These are phyloP conservation scores for Mrakia blollopis DNA, from an alignment of 768 basidiomycete species.

Conservation along the genomic window DNA sequence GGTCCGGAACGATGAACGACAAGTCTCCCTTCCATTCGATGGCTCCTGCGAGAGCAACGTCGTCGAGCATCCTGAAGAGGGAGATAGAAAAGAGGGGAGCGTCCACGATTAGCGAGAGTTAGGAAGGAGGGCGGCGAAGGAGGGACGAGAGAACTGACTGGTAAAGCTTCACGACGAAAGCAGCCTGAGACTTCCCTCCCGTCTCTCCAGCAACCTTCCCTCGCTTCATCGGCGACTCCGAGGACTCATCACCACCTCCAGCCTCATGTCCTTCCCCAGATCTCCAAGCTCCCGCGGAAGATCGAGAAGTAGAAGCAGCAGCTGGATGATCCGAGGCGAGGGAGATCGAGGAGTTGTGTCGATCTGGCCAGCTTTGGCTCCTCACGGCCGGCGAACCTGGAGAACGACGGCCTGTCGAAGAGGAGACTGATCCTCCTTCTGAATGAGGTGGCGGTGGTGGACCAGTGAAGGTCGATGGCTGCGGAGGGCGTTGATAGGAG, in stretches of 20 bases:
- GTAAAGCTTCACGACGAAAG: constrained; percentile 4
- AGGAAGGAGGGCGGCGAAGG: neutral
- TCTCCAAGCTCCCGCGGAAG: neutral
- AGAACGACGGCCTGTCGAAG: neutral
- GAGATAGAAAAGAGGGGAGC: neutral
- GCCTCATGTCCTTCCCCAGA: neutral
- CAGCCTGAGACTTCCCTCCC: constrained; percentile 13
- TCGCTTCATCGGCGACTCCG: neutral
- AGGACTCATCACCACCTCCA: too few species aligned
- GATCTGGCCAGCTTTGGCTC: neutral
- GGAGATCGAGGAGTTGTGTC: neutral
- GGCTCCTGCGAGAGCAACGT: neutral
- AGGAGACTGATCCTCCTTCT: neutral
- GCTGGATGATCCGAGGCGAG: neutral
- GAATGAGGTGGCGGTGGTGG: neutral
- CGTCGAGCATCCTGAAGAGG: constrained; percentile 6
- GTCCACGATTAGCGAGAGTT: neutral
- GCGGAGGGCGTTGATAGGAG: neutral
- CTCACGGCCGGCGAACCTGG: neutral
- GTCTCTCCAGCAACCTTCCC: neutral
- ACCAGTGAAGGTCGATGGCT: neutral
- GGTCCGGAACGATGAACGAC: constrained; percentile 7
- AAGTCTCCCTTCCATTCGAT: constrained; percentile 1
- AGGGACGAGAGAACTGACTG: neutral
- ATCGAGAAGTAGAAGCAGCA: neutral